Conservation (phyloP, 148 eudicot genomes). For the Rhododendron molle region DNA sequence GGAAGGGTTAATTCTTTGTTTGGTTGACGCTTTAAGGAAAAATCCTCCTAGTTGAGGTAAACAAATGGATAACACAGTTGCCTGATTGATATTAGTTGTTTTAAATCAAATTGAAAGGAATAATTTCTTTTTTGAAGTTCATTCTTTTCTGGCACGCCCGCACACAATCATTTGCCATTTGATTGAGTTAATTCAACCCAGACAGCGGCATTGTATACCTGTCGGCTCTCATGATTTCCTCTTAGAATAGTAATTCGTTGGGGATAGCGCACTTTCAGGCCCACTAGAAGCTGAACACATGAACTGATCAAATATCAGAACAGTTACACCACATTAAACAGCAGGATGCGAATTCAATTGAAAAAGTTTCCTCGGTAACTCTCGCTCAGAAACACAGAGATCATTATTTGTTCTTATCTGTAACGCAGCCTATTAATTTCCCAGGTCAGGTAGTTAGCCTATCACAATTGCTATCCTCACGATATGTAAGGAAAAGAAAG, state of each 20-base stretch:
- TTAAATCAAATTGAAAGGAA: too few species aligned
- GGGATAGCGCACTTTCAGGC: slow-evolving; percentile 88
- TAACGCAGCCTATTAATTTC: neutral
- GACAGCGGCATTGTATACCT: neutral
- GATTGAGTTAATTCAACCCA: too few species aligned
- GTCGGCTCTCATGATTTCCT: slow-evolving; percentile 59
- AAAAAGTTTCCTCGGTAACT: neutral
- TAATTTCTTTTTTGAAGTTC: too few species aligned
- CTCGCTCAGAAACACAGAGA: neutral
- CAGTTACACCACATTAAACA: slow-evolving; percentile 2
- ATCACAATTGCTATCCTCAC: neutral
- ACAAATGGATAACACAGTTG: too few species aligned
- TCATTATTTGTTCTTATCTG: neutral
- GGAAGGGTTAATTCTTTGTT: too few species aligned
- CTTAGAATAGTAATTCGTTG: slow-evolving; percentile 86
- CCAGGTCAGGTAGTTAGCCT: neutral
- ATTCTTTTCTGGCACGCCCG: too few species aligned
- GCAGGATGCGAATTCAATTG: slow-evolving; percentile 2
- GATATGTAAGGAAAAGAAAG: neutral
- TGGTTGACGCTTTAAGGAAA: too few species aligned
- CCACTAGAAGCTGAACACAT: slow-evolving; percentile 75
- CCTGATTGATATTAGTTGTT: too few species aligned
- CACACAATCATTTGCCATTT: too few species aligned
- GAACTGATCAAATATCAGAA: slow-evolving; percentile 10
- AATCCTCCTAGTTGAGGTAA: too few species aligned